Conservation (phyloP, 495 filamentous ascomycete genomes). For the Penicillium cataractarum region DNA sequence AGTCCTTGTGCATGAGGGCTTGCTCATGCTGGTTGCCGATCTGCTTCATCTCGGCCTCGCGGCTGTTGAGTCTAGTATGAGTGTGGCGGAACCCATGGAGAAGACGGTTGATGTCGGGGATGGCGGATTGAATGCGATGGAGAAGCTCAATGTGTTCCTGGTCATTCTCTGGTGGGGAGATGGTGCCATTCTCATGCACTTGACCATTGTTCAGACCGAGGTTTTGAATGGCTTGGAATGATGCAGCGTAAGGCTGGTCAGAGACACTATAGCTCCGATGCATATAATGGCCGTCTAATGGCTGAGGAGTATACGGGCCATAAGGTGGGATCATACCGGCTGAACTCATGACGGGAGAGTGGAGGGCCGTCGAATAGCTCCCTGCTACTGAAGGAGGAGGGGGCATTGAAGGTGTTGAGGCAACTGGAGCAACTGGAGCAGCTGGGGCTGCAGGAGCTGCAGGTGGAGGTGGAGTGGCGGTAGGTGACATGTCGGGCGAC, state of each 20-base stretch:
- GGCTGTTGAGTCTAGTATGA: slow-evolving; percentile 44
- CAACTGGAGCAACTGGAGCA: slow-evolving; percentile 13
- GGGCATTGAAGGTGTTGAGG: slow-evolving; percentile 15
- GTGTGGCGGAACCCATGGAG: slow-evolving; percentile 51
- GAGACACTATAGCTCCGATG: slow-evolving; percentile 35
- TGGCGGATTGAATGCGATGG: slow-evolving; percentile 49
- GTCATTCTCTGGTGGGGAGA: slow-evolving; percentile 37
- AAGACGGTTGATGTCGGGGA: slow-evolving; percentile 54
- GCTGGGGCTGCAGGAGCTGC: slow-evolving; percentile 10
- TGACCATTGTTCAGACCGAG: slow-evolving; percentile 30
- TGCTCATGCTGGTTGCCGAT: slow-evolving; percentile 52
- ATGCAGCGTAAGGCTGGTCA: slow-evolving; percentile 34
- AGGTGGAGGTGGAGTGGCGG: slow-evolving; percentile 25
- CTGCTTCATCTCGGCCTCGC: slow-evolving; percentile 51
- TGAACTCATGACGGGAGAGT: slow-evolving; percentile 45
- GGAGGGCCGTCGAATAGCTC: slow-evolving; percentile 37
- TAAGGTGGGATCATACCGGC: slow-evolving; percentile 42
- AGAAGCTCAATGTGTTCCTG: slow-evolving; percentile 50
- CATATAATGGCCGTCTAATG: slow-evolving; percentile 31
- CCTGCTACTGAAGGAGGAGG: slow-evolving; percentile 32
- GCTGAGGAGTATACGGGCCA: slow-evolving; percentile 39
- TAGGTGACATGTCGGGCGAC: slow-evolving; percentile 46
- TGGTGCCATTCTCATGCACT: slow-evolving; percentile 32
- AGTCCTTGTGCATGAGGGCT: slow-evolving; percentile 54
- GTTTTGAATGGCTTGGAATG: slow-evolving; percentile 41